Evolutionary conservation across 2,329 filamentous ascomycete species (phyloP).

Genomic region (Lasiodiplodia gonubiensis): DNA sequence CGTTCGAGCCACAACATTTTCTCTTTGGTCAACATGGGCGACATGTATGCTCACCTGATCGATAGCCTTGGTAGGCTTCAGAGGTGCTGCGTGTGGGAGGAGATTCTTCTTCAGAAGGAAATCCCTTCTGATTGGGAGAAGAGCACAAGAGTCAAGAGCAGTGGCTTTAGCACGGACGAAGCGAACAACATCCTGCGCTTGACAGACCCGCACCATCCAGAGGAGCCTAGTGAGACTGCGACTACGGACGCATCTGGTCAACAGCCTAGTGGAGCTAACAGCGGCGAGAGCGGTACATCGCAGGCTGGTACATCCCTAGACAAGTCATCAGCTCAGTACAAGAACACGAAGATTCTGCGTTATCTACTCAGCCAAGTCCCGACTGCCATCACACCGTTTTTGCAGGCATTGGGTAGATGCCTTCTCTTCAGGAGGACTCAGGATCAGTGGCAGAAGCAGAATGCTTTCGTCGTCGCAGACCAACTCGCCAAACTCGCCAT

Average conservation of each 20-base stretch:
- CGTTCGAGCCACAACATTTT: slow-evolving; percentile 70
- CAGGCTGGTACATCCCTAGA: slow-evolving; percentile 35
- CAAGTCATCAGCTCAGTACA: slow-evolving; percentile 50
- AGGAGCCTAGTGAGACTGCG: not conserved
- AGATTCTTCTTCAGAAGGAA: slow-evolving; percentile 73
- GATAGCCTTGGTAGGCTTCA: slow-evolving; percentile 78
- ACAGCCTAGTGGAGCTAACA: slow-evolving; percentile 26
- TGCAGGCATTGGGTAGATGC: slow-evolving; percentile 83
- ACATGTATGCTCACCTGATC: slow-evolving; percentile 79
- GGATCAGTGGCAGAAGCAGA: slow-evolving; percentile 68
- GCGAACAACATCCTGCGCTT: slow-evolving; percentile 47
- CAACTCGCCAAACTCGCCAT: slow-evolving; percentile 75
- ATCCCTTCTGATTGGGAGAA: slow-evolving; percentile 73
- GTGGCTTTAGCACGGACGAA: slow-evolving; percentile 46
- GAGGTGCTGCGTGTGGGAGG: slow-evolving; percentile 81
- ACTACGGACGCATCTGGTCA: slow-evolving; percentile 30
- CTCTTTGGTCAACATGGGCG: slow-evolving; percentile 78
- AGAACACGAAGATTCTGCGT: slow-evolving; percentile 79
- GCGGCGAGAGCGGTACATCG: slow-evolving; percentile 26
- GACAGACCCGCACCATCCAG: slow-evolving; percentile 12
- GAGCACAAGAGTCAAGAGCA: slow-evolving; percentile 50
- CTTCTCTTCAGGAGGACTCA: slow-evolving; percentile 75
- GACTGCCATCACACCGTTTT: slow-evolving; percentile 79
- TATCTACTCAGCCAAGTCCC: slow-evolving; percentile 80
- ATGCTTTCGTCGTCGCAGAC: slow-evolving; percentile 65